A percentile compares a stretch with the other conserved stretches of the same genome.
These are phyloP conservation scores for Parathielavia appendiculata DNA, from an alignment of 495 filamentous ascomycete genomes.

Conservation along the genomic window DNA sequence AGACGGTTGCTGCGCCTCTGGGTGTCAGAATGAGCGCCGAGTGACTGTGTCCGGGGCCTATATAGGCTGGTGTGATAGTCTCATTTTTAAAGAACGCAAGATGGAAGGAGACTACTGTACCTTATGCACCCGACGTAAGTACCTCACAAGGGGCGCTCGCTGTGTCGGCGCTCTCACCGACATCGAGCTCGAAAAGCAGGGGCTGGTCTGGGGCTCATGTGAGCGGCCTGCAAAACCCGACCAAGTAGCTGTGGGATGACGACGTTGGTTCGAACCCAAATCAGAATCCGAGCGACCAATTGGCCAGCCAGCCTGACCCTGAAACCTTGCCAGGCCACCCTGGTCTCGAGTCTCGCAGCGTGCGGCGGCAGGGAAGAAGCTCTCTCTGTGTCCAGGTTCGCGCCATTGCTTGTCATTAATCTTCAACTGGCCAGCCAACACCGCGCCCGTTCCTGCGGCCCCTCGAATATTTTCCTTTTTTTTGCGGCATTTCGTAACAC, in stretches of 20 bases:
- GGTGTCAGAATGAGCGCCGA: not conserved
- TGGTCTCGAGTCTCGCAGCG: not conserved
- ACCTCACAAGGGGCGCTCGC: too few species aligned
- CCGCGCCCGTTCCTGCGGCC: slow-evolving; percentile 9
- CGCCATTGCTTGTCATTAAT: not conserved
- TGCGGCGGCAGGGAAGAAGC: slow-evolving; percentile 7
- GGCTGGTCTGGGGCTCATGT: slow-evolving; percentile 12
- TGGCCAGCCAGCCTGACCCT: slow-evolving; percentile 21
- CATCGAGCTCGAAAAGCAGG: slow-evolving; percentile 5
- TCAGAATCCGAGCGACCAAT: slow-evolving; percentile 28
- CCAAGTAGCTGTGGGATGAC: slow-evolving; percentile 40
- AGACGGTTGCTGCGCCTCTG: too few species aligned
- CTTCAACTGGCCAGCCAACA: slow-evolving; percentile 10
- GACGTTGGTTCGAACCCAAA: slow-evolving; percentile 41
- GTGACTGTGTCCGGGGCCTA: too few species aligned
- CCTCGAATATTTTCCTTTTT: not conserved
- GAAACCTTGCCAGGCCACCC: slow-evolving; percentile 9
- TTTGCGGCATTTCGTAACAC: not conserved
- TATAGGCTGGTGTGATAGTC: too few species aligned
- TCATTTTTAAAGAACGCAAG: too few species aligned
- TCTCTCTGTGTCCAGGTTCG: too few species aligned
- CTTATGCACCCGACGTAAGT: too few species aligned
- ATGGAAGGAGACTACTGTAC: too few species aligned
- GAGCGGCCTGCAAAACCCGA: slow-evolving; percentile 4
- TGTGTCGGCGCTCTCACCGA: not conserved